A percentile compares a stretch with the other conserved stretches of the same genome.
These are phyloP conservation scores for Phylloporus arenicola DNA, from an alignment of 768 basidiomycete genomes.

Conservation along the genomic window DNA sequence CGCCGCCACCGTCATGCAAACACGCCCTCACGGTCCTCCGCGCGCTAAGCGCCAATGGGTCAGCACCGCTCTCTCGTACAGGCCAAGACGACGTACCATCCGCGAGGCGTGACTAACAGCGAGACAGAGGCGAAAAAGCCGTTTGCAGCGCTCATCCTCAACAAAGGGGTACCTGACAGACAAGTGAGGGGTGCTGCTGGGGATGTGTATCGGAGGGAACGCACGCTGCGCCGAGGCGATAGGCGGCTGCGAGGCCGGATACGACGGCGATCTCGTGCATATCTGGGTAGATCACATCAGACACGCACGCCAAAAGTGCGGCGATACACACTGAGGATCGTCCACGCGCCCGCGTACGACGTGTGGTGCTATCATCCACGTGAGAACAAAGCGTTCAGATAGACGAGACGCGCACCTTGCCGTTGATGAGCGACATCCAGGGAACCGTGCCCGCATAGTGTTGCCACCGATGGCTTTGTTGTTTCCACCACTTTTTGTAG, in stretches of 20 bases:
- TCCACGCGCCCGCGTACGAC: conserved; percentile 1
- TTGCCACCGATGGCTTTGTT: not conserved
- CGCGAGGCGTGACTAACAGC: not conserved
- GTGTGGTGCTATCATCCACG: not conserved
- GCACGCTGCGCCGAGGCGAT: not conserved
- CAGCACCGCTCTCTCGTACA: not conserved
- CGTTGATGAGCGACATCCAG: not conserved
- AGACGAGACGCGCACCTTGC: not conserved
- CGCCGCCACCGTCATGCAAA: not conserved
- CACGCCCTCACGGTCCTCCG: not conserved
- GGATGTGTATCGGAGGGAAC: not conserved
- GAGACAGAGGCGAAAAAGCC: not conserved
- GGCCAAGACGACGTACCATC: not conserved
- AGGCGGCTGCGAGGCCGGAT: not conserved
- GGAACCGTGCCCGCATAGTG: not conserved
- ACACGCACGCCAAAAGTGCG: not conserved
- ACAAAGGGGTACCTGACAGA: not conserved
- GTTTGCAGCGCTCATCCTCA: not conserved
- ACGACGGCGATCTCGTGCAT: conserved; percentile 2
- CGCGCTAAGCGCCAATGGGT: not conserved
- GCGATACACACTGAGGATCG: not conserved
- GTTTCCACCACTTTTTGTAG: not conserved
- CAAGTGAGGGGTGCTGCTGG: not conserved
- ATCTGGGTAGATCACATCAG: not conserved
- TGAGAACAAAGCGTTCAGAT: not conserved